Conservation (phyloP, 148 eudicot species). For the Silene conica region DNA sequence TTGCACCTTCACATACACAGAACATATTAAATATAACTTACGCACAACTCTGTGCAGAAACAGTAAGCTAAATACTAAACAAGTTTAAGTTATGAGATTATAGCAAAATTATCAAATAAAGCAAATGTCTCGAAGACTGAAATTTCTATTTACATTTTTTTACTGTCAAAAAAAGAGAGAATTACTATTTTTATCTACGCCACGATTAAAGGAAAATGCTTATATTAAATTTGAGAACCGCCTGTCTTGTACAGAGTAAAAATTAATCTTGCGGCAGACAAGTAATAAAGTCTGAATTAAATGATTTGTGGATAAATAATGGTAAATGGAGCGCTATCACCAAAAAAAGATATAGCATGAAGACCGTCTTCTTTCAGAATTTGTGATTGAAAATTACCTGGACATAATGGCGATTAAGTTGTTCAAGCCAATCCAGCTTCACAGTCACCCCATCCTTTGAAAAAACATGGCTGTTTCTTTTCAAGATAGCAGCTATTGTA, state of each 20-base stretch:
- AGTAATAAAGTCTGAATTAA: too few species aligned
- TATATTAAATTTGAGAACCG: not conserved
- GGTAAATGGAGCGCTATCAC: too few species aligned
- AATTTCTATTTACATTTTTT: not conserved
- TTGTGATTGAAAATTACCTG: constrained; percentile 46
- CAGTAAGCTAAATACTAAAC: too few species aligned
- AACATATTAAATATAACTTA: not conserved
- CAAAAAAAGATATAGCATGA: too few species aligned
- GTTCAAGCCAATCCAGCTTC: constrained; percentile 89
- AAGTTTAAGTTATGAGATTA: not conserved
- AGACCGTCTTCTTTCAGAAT: not conserved
- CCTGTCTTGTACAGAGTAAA: not conserved
- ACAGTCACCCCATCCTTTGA: constrained; percentile 74
- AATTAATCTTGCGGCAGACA: too few species aligned
- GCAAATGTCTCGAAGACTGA: not conserved
- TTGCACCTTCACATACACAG: constrained; percentile 50
- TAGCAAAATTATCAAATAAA: not conserved
- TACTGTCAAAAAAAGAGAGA: too few species aligned
- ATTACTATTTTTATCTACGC: too few species aligned
- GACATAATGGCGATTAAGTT: constrained; percentile 71
- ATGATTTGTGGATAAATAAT: not conserved
- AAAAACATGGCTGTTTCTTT: constrained; percentile 84
- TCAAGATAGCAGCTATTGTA: constrained; percentile 87
- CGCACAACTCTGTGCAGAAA: too few species aligned
- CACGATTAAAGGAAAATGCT: not conserved